Base-by-base conservation (phyloP, 495 filamentous ascomycete genomes). In the Neurospora sp. region DNA sequence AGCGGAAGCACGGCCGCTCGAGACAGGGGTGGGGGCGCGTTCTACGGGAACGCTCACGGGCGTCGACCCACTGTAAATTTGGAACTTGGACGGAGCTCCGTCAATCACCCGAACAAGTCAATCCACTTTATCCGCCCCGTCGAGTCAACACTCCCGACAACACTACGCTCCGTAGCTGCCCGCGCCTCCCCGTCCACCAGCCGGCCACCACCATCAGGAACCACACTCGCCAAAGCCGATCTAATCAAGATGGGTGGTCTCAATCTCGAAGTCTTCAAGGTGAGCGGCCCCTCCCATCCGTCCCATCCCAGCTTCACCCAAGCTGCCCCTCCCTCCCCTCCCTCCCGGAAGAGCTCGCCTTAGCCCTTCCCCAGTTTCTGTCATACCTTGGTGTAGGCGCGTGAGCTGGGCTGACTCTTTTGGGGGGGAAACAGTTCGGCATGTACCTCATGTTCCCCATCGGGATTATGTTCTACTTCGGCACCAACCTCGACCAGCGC, bases 381-480 rank as follows among this genome's bases (percentile, higher is more conserved):
- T 39, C 71, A 21, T 45, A 24, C 17, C 62, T 34, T 34, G 0
- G 31, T 34, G 31, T 34, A 54, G 42, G 42, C 19, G 42, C 42
- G 42, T 45, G 42, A n/a, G 42, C 42, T 45, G 7, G 42, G 42
- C 42, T n/a, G 42, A 71, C 39, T 17, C 17, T 34, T 34, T 34
- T 34, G 31, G 31, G 31, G 31, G 31, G 31, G 2, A 34, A 10
- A 2, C 37, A 98, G 94, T 98, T 98, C 84, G 94, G 94, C 84
- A 92, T 95, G 88, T 99, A 98, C 85, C 91, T 99, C 84, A 90
- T 98, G 87, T 98, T 99, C 84, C 96, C 96, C 31, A 98, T 99
- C 77, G 94, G 92, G 74, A 93, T 96, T 85, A 99, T 99, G 96
- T 99, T 97, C 87, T 99, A 99, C 85, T 99, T 98, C 86, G 96